These are phyloP conservation scores for Colletotrichum magnum DNA, from an alignment of 2,329 filamentous ascomycete genomes.

Conservation along the genomic window DNA sequence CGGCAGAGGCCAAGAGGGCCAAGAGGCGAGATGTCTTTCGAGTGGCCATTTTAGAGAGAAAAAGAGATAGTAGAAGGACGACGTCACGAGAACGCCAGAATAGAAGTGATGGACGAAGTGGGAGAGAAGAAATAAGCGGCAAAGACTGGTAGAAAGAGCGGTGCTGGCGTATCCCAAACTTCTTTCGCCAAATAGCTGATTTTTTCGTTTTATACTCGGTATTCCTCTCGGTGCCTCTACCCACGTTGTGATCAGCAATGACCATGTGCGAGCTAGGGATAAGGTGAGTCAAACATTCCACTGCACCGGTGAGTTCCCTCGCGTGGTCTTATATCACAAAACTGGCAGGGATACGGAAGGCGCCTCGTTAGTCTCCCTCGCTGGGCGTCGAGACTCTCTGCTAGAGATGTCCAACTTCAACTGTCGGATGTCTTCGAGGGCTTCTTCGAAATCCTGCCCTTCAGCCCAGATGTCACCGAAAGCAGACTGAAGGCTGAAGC, in stretches of 20 bases:
- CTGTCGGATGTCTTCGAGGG: neutral
- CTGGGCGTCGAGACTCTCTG: neutral
- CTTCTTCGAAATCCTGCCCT: neutral
- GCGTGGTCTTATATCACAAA: constrained; percentile 1
- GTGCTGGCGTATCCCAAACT: neutral
- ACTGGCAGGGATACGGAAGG: constrained; percentile 13
- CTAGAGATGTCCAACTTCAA: neutral
- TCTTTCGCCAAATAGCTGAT: neutral
- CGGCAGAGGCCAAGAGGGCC: constrained; percentile 44
- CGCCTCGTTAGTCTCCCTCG: constrained; percentile 2
- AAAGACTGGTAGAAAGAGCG: neutral
- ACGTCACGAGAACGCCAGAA: neutral
- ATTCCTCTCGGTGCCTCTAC: neutral
- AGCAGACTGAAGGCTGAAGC: constrained; percentile 16
- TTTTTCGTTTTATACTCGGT: constrained; percentile 13
- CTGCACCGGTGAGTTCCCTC: neutral
- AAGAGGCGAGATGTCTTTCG: constrained; percentile 42
- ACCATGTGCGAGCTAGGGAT: constrained; percentile 21
- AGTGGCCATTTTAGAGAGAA: constrained; percentile 43
- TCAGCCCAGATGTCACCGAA: neutral
- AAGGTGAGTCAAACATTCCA: constrained; percentile 19
- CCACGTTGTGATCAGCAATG: neutral
- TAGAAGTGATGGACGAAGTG: constrained; percentile 4
- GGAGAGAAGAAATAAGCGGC: neutral
- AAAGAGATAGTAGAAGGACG: neutral